Conservation (phyloP, 2,329 filamentous ascomycete genomes). For the Clonostachys rosea region DNA sequence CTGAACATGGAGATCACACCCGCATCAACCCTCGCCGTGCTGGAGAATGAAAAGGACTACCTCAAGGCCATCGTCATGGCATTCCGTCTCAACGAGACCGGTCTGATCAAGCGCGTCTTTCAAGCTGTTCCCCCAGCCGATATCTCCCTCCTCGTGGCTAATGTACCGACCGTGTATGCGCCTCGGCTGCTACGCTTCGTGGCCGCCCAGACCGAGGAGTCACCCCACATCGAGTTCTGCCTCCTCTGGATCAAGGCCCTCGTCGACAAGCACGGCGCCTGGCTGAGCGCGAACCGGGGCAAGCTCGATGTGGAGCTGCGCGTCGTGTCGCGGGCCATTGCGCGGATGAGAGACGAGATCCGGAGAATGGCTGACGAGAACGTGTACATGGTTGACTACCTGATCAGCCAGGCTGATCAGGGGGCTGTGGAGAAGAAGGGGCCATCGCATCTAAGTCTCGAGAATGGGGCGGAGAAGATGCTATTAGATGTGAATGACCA, state of each 20-base stretch:
- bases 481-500: conserved; percentile 23
- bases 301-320: conserved; percentile 82
- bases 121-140: conserved; percentile 72
- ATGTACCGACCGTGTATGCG: conserved; percentile 82
- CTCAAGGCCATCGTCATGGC: conserved; percentile 95
- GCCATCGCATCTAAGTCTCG: not conserved
- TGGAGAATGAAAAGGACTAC: conserved; percentile 69
- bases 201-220: conserved; percentile 81
- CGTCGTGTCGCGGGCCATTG: conserved; percentile 74
- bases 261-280: conserved; percentile 78
- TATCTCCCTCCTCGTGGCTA: conserved; percentile 72
- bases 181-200: conserved; percentile 82
- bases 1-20: conserved; percentile 93
- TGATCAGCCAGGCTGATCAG: conserved; percentile 48
- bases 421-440: conserved; percentile 9
- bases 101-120: conserved; percentile 80
- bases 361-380: conserved; percentile 83
- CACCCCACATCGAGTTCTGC: conserved; percentile 92
- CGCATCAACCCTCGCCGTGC: conserved; percentile 68
- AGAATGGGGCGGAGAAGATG: conserved; percentile 13
- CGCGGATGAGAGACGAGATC: conserved; percentile 77
- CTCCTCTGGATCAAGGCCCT: conserved; percentile 85
- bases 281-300: conserved; percentile 74
- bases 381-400: conserved; percentile 81
- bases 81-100: conserved; percentile 86